Evolutionary conservation across 1,284 basidiomycete species (phyloP).

Genomic region (Trichosporon ovoides): DNA sequence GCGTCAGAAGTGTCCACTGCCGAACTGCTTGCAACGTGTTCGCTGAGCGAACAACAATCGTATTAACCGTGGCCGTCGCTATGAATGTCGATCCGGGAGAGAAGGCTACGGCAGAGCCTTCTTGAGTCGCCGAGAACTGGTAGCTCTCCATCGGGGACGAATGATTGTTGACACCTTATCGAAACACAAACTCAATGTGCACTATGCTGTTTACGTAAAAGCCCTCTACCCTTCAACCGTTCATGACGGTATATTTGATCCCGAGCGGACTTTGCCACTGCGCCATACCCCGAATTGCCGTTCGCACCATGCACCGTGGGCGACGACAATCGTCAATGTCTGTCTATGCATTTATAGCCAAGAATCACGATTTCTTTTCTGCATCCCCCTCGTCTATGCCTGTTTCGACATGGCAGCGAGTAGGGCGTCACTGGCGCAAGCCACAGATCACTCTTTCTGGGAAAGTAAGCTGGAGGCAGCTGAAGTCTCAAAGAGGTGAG

Average conservation of each 20-base stretch:
- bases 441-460: slow-evolving; percentile 43
- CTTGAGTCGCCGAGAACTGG: slow-evolving; percentile 40
- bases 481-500: slow-evolving; percentile 54
- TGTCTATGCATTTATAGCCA: too few species aligned
- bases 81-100: slow-evolving; percentile 48
- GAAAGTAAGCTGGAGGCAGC: slow-evolving; percentile 50
- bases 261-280: neutral
- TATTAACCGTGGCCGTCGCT: slow-evolving; percentile 31
- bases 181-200: neutral
- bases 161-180: neutral
- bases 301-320: too few species aligned
- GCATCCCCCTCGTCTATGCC: neutral
- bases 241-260: too few species aligned
- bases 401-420: slow-evolving; percentile 15
- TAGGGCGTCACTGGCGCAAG: slow-evolving; percentile 12
- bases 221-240: neutral
- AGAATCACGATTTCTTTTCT: neutral
- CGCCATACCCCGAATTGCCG: neutral
- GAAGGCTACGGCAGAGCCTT: slow-evolving; percentile 28
- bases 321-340: too few species aligned
- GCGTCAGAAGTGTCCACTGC: slow-evolving; percentile 31
- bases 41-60: slow-evolving; percentile 42
- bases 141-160: slow-evolving; percentile 32
- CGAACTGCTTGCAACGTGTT: slow-evolving; percentile 40
- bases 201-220: neutral